phyloP scores from a whole-genome alignment of 805 yeast genomes.

The Pichia sporocuriosa region DNA sequence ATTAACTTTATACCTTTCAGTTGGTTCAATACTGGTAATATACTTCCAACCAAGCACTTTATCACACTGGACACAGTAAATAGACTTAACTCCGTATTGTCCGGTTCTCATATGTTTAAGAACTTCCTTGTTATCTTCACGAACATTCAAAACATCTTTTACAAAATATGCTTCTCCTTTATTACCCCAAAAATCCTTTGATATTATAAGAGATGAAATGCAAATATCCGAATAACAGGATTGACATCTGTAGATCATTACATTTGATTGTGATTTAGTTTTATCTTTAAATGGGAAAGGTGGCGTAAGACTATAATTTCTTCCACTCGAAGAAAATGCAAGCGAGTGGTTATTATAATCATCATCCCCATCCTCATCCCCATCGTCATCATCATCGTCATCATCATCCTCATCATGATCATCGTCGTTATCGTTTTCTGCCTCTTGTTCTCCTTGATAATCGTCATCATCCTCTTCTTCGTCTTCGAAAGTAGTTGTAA shows the following conservation, averaged over 20 bases:
- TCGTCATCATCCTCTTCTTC: neutral
- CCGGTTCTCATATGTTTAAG: slow-evolving; percentile 30
- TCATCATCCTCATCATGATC: slow-evolving; percentile 1
- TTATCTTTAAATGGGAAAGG: neutral
- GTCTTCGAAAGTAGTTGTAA: neutral
- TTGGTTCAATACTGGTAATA: slow-evolving; percentile 23
- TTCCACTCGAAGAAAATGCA: neutral
- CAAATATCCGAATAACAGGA: slow-evolving; percentile 31
- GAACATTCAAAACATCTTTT: slow-evolving; percentile 25
- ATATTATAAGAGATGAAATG: slow-evolving; percentile 23
- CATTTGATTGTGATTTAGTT: neutral
- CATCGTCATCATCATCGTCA: slow-evolving; percentile 1
- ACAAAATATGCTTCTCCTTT: slow-evolving; percentile 31
- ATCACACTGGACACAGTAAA: slow-evolving; percentile 29
- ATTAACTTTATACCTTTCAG: slow-evolving; percentile 30
- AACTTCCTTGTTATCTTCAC: slow-evolving; percentile 15
- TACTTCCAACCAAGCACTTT: slow-evolving; percentile 31
- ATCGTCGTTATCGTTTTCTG: neutral
- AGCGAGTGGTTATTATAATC: neutral
- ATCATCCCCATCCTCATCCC: neutral
- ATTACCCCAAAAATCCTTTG: slow-evolving; percentile 29
- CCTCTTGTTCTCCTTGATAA: neutral
- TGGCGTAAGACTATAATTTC: neutral
- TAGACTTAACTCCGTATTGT: slow-evolving; percentile 24
- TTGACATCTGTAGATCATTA: slow-evolving; percentile 25